Conservation (phyloP, 805 yeast genomes). For the Metschnikowia rubicola region DNA sequence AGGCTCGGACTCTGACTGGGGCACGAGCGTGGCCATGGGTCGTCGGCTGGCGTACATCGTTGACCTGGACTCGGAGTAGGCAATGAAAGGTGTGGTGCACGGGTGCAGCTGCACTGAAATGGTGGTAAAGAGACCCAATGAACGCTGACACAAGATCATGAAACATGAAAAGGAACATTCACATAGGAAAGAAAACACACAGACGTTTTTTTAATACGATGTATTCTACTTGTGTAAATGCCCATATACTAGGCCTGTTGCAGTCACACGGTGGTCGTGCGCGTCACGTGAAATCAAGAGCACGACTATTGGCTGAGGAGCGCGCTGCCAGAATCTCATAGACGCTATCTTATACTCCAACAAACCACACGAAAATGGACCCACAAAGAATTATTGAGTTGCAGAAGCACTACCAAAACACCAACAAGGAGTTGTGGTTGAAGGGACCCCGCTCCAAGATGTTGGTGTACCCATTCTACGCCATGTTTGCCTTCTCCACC, state of each 20-base stretch:
- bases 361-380: conserved; percentile 28
- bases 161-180: no score
- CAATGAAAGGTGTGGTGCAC: conserved; percentile 1
- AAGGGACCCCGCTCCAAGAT: conserved; percentile 54
- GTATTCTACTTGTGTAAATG: no score
- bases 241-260: no score
- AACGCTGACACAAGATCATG: no score
- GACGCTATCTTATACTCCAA: neutral
- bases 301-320: conserved; percentile 17
- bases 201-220: no score
- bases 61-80: conserved; percentile 14
- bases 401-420: conserved; percentile 43
- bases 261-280: conserved; percentile 7
- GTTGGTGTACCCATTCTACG: conserved; percentile 75
- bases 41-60: conserved; percentile 5
- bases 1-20: conserved; percentile 6
- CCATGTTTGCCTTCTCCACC: conserved; percentile 65
- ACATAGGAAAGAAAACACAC: no score
- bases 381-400: conserved; percentile 46
- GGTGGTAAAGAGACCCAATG: no score
- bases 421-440: conserved; percentile 43
- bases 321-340: neutral
- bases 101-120: neutral
- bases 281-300: conserved; percentile 6
- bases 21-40: conserved; percentile 5